Conservation (phyloP, 179 eudicot genomes). For the Actinidia arguta region DNA sequence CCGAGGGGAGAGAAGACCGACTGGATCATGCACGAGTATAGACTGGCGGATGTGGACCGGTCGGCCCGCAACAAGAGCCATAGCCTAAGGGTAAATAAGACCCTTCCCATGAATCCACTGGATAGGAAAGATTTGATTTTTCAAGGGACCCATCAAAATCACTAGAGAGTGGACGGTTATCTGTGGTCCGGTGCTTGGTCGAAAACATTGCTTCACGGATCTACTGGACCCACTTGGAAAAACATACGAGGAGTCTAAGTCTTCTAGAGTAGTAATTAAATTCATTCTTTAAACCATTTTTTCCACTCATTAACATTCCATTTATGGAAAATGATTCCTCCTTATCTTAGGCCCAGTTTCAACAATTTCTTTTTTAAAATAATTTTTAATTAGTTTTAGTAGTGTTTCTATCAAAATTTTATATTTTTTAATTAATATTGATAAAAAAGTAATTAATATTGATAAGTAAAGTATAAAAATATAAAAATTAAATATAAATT, state of each 20-base stretch:
- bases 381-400: too few species aligned
- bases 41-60: conserved; percentile 83
- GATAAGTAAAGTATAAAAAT: too few species aligned
- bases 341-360: conserved; percentile 12
- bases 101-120: too few species aligned
- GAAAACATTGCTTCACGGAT: not conserved
- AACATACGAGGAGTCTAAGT: not conserved
- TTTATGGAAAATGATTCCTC: conserved; percentile 15
- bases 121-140: too few species aligned
- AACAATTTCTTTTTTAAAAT: too few species aligned
- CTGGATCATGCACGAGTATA: conserved; percentile 91
- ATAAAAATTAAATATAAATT: too few species aligned
- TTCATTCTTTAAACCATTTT: not conserved
- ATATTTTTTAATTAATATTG: too few species aligned
- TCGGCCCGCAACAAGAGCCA: conserved; percentile 67
- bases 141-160: too few species aligned
- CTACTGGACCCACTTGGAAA: not conserved
- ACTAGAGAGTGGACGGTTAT: not conserved
- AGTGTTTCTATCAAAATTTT: too few species aligned
- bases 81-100: conserved; percentile 54
- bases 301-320: not conserved
- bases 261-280: too few species aligned
- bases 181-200: not conserved
- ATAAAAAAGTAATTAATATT: too few species aligned
- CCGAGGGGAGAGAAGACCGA: conserved; percentile 79